Evolutionary conservation across 768 basidiomycete species (phyloP).

Genomic region (Piloderma croceum): DNA sequence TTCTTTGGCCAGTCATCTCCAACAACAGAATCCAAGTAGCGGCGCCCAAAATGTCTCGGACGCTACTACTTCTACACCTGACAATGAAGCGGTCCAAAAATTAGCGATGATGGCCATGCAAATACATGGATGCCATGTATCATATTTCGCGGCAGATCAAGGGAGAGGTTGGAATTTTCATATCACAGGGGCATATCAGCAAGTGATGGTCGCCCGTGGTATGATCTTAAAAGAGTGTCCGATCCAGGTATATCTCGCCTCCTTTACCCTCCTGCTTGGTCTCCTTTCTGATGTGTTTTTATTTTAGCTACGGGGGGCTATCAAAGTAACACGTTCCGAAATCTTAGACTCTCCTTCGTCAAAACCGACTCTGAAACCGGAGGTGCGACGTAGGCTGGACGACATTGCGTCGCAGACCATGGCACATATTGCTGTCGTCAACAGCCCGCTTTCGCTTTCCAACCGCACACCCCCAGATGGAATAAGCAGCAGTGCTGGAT

Average conservation of each 20-base stretch:
- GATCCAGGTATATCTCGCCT: conserved; percentile 71
- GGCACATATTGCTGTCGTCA: conserved; percentile 91
- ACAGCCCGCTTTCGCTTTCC: conserved; percentile 70
- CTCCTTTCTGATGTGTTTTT: conserved; percentile 11
- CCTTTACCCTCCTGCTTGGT: conserved; percentile 12
- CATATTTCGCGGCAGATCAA: conserved; percentile 68
- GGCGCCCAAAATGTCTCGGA: conserved; percentile 21
- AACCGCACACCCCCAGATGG: conserved; percentile 74
- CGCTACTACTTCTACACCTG: conserved; percentile 33
- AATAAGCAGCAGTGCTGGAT: conserved; percentile 70
- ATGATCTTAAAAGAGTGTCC: conserved; percentile 88
- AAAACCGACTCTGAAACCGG: conserved; percentile 73
- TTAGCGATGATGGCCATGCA: conserved; percentile 76
- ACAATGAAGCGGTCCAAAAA: conserved; percentile 63
- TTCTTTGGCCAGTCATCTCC: conserved; percentile 32
- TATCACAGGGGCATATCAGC: conserved; percentile 85
- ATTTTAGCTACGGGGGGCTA: conserved; percentile 72
- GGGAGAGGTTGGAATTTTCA: conserved; percentile 83
- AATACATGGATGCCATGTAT: conserved; percentile 77
- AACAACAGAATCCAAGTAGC: too few species aligned
- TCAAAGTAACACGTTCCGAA: conserved; percentile 89
- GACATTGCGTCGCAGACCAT: conserved; percentile 90
- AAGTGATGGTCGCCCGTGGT: conserved; percentile 87
- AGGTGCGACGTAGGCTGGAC: conserved; percentile 82
- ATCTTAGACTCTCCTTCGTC: conserved; percentile 82